phyloP scores from a whole-genome alignment of 805 yeast genomes.

The Sugiyamaella smithiae region DNA sequence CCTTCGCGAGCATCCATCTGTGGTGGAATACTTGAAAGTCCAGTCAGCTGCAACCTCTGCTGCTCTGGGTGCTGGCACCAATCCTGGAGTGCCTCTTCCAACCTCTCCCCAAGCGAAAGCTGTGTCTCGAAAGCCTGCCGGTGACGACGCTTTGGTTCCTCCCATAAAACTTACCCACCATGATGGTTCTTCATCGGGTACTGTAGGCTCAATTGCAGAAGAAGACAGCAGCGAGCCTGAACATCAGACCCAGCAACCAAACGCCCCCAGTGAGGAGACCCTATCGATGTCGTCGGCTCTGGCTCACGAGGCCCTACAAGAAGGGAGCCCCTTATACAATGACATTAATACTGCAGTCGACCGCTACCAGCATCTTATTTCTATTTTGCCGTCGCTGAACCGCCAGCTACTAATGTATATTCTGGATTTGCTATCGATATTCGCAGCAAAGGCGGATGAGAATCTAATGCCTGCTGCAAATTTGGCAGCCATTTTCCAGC shows the following conservation, averaged over 20 bases:
- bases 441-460: constrained; percentile 69
- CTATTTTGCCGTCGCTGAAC: constrained; percentile 69
- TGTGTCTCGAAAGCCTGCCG: background rate
- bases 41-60: constrained; percentile 33
- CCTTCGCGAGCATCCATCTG: constrained; percentile 55
- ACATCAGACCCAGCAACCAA: constrained; percentile 5
- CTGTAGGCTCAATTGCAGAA: background rate
- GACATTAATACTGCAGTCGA: constrained; percentile 50
- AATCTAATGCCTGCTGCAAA: constrained; percentile 92
- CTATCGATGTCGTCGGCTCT: constrained; percentile 4
- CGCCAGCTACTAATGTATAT: constrained; percentile 82
- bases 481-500: constrained; percentile 94
- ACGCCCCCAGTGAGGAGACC: background rate
- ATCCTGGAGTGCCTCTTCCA: background rate
- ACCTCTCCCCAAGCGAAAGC: background rate
- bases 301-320: constrained; percentile 2
- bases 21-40: constrained; percentile 62
- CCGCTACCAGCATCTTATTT: constrained; percentile 67
- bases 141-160: background rate
- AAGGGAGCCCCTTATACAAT: constrained; percentile 12
- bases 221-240: constrained; percentile 1
- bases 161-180: background rate
- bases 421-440: constrained; percentile 80
- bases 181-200: constrained; percentile 1
- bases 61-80: background rate